These are phyloP conservation scores for Secale cereale DNA, from an alignment of 176 grass and related monocot species.

Conservation along the genomic window DNA sequence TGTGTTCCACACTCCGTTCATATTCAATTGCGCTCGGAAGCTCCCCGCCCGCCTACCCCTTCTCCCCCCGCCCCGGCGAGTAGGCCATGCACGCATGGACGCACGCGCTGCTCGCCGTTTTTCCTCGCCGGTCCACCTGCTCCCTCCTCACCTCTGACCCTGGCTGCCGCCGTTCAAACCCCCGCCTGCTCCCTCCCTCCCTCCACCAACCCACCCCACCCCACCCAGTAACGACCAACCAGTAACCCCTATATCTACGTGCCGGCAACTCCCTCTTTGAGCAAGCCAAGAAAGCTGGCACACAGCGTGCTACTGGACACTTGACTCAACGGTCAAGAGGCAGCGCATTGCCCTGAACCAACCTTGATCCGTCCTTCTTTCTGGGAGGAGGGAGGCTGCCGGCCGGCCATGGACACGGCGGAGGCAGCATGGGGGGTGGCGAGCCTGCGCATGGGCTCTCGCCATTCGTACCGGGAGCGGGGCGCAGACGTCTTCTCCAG, in stretches of 20 bases:
- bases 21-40: no score
- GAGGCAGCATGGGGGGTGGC: slow-evolving; percentile 35
- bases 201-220: not conserved
- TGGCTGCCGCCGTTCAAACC: no score
- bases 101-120: no score
- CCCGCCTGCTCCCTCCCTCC: no score
- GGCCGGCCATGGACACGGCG: slow-evolving; percentile 8
- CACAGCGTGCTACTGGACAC: not conserved
- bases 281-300: not conserved
- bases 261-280: not conserved
- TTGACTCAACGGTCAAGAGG: not conserved
- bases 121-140: no score
- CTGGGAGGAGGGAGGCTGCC: not conserved
- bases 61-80: not conserved
- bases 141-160: no score
- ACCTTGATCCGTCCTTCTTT: not conserved
- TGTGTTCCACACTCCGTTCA: not conserved
- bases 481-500: slow-evolving; percentile 44
- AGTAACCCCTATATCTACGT: no score
- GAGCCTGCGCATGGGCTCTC: slow-evolving; percentile 22
- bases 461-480: slow-evolving; percentile 29
- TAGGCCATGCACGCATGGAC: no score
- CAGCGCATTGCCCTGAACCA: not conserved
- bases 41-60: not conserved
- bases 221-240: no score